A percentile compares a stretch with the other conserved stretches of the same genome.
Conservation (phyloP, 345 rosid genomes). For the Jatropha curcas region DNA sequence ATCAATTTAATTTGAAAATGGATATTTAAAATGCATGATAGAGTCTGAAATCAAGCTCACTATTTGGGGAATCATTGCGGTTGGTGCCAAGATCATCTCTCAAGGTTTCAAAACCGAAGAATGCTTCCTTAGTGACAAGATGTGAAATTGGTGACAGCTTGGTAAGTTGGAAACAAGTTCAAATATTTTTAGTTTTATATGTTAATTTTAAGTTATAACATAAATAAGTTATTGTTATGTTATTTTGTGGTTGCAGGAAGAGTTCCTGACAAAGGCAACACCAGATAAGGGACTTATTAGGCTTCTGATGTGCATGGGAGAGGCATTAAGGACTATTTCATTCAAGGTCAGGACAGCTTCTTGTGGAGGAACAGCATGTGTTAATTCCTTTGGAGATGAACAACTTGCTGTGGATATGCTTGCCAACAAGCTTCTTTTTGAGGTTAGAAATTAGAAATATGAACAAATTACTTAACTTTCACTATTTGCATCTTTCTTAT, state of each 20-base stretch:
- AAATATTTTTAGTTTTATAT: neutral
- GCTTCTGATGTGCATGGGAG: slow-evolving; percentile 88
- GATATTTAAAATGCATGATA: slow-evolving; percentile 23
- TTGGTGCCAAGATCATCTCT: slow-evolving; percentile 51
- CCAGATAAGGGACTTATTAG: slow-evolving; percentile 76
- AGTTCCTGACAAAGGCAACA: slow-evolving; percentile 79
- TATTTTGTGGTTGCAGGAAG: slow-evolving; percentile 56
- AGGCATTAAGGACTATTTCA: slow-evolving; percentile 86
- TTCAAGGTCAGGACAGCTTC: slow-evolving; percentile 96
- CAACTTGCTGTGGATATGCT: slow-evolving; percentile 98
- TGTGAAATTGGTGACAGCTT: slow-evolving; percentile 94
- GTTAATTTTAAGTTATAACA: neutral
- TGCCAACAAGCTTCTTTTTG: slow-evolving; percentile 89
- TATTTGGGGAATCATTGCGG: slow-evolving; percentile 74
- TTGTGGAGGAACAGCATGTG: slow-evolving; percentile 95
- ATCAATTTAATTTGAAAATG: no score
- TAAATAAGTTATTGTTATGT: neutral
- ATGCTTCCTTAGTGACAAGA: slow-evolving; percentile 52
- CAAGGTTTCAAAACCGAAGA: slow-evolving; percentile 53
- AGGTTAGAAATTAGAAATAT: slow-evolving; percentile 52
- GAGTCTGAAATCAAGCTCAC: slow-evolving; percentile 46
- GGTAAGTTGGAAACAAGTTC: slow-evolving; percentile 42
- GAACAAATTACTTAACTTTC: neutral
- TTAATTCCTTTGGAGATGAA: slow-evolving; percentile 92
- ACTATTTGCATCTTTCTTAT: neutral